Evolutionary conservation across 1,284 basidiomycete genomes (phyloP), one percentile per base, ranked within the genome.

Genomic region (Mycena sp.): DNA sequence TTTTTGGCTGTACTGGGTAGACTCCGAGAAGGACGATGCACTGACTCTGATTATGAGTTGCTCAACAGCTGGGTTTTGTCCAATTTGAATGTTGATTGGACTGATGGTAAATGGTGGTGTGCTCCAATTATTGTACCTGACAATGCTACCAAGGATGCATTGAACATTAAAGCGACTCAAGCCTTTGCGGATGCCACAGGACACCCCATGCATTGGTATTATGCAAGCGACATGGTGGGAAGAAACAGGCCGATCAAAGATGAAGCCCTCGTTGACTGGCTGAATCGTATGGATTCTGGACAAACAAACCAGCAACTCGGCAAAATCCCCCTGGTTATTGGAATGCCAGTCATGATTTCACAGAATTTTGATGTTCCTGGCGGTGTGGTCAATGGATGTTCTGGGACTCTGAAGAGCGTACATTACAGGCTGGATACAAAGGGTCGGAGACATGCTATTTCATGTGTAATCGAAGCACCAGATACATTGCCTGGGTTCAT

Each of bases 131-230:
- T 76, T 46, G 70, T 74, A 0, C 52, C 58, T 16, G 55, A 67
- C 16, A 76, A 76, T 58, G 67, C 58, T 4, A 43, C 61, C 2
- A 76, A 74, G 58, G 78, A 79, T 61, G 65, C 68, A 0, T 30
- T 79, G 4, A 80, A 78, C 49, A 46, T 61, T 1, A 28, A 54
- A 23, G 68, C 65, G 0, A 61, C 72, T 0, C 25, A 48, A 1
- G 65, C 63, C 2, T 79, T 74, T 65, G 74, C 75, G 1, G 30
- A 7, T n/a, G n/a, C n/a, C n/a, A n/a, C n/a, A n/a, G n/a, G n/a
- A n/a, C n/a, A n/a, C n/a, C n/a, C n/a, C n/a, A n/a, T n/a, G n/a
- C n/a, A n/a, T n/a, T n/a, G n/a, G n/a, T n/a, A n/a, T n/a, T n/a
- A n/a, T n/a, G n/a, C n/a, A n/a, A n/a, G n/a, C n/a, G n/a, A n/a